Base-by-base conservation (phyloP, 2,329 filamentous ascomycete genomes). In the Penicillium brevicompactum region DNA sequence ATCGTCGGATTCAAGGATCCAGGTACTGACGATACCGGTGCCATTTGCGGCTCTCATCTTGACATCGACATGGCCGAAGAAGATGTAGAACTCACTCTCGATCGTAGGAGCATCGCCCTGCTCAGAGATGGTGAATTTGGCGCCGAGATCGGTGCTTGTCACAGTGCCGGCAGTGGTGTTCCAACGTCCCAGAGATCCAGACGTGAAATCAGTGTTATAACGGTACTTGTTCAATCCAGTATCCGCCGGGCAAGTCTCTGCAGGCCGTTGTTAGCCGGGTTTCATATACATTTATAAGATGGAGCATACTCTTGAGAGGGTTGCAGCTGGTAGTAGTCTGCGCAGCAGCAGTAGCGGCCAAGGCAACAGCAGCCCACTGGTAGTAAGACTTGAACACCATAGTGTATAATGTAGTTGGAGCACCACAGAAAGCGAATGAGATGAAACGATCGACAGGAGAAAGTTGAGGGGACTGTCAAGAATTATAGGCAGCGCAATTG, bases 11-110 rank as follows among this genome's bases (percentile, higher is more conserved):
- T 95, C 87, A 58, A 99, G 79, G 11, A 97, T 91, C 37, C 93
- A 82, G 32, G 91, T 94, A 74, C 91, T 96, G 63, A 99, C 91
- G 64, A 97, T 96, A 62, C 94, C 94, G 27, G 85, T 86, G 2
- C 94, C 94, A 0, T 91, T 89, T 10, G 94, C 91, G 37, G 91
- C 87, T 76, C 92, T 92, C 81, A 97, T 82, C 48, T 85, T 87
- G 63, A 97, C 84, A 62, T 95, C 89, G 70, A 96, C 88, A 60
- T 87, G 89, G 64, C 94, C 94, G 73, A 96, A 99, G 91, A 99
- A 97, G 78, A 99, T 96, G 81, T 96, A 97, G 83, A 95, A 97
- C 67, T 93, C 84, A 59, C 91, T 96, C 61, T 84, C 83, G 58
- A 99, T 85, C 71, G 92, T 91, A 0, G 94, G 94, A 2, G 92